Conservation (phyloP, 345 rosid genomes). For the Microthlaspi erraticum region DNA sequence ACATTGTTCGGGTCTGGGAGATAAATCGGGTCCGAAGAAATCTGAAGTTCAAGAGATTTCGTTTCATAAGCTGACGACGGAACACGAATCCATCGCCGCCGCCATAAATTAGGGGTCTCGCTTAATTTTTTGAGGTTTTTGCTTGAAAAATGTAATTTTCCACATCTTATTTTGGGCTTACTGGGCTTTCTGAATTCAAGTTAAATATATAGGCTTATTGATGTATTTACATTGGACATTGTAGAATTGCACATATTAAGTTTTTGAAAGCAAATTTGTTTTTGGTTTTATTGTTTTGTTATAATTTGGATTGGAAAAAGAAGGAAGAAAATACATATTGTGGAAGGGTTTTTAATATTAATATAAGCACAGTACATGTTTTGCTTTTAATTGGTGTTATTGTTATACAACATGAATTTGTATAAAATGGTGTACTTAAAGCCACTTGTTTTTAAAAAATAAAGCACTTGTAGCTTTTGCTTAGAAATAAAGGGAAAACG, state of each 20-base stretch:
- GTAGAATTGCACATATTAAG: no score
- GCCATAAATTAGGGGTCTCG: conserved; percentile 41
- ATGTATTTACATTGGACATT: no score
- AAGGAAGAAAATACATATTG: neutral
- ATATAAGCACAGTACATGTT: no score
- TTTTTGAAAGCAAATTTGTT: no score
- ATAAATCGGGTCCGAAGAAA: conserved; percentile 37
- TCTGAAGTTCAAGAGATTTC: conserved; percentile 36
- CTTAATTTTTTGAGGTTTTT: conserved; percentile 1
- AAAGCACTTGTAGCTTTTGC: conserved; percentile 11
- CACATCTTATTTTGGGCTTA: conserved; percentile 14
- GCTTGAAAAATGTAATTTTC: neutral
- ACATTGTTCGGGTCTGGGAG: conserved; percentile 48
- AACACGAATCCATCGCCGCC: conserved; percentile 64
- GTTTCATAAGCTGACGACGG: conserved; percentile 61
- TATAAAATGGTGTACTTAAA: neutral
- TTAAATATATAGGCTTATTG: neutral
- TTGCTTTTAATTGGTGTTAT: neutral
- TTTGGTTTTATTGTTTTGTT: no score
- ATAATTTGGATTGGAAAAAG: no score
- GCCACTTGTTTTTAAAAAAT: neutral
- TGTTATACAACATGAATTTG: neutral
- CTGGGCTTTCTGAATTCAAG: conserved; percentile 9
- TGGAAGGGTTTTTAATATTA: neutral
- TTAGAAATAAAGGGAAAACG: conserved; percentile 25